Conservation (phyloP, 495 filamentous ascomycete species). For the Podospora sp. region DNA sequence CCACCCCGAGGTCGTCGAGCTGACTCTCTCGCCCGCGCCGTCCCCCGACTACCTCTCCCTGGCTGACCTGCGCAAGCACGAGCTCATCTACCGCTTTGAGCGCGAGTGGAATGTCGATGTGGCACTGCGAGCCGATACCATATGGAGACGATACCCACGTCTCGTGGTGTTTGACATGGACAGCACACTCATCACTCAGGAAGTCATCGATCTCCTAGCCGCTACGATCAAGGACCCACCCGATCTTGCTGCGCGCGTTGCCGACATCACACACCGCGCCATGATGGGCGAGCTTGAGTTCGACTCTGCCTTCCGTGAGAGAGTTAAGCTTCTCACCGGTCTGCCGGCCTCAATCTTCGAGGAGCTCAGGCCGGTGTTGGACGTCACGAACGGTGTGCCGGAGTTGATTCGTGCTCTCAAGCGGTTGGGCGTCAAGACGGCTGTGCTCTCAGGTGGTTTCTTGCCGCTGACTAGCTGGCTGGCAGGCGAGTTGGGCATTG, state of each 20-base stretch:
- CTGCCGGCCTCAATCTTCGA: slow-evolving; percentile 80
- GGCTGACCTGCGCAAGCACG: slow-evolving; percentile 71
- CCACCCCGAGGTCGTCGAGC: slow-evolving; percentile 69
- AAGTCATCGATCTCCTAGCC: slow-evolving; percentile 94
- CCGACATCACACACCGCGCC: slow-evolving; percentile 82
- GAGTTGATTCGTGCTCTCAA: slow-evolving; percentile 74
- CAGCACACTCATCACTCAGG: slow-evolving; percentile 91
- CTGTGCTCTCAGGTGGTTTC: slow-evolving; percentile 91
- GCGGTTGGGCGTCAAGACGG: slow-evolving; percentile 76
- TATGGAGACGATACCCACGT: slow-evolving; percentile 76
- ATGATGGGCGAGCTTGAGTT: slow-evolving; percentile 99
- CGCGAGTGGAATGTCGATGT: slow-evolving; percentile 86
- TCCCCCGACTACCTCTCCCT: slow-evolving; percentile 69
- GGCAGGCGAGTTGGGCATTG: slow-evolving; percentile 74
- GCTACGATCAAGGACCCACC: slow-evolving; percentile 62
- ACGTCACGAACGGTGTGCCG: slow-evolving; percentile 76
- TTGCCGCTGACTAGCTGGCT: slow-evolving; percentile 85
- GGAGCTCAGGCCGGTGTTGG: slow-evolving; percentile 69
- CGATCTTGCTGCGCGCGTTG: slow-evolving; percentile 60
- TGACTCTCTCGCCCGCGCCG: slow-evolving; percentile 68
- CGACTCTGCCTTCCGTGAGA: slow-evolving; percentile 72
- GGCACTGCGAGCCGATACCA: slow-evolving; percentile 66
- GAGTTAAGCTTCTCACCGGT: slow-evolving; percentile 78
- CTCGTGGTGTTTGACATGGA: slow-evolving; percentile 98
- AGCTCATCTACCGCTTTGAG: slow-evolving; percentile 80